These are phyloP conservation scores for Boletus eberwhitei DNA, from an alignment of 768 basidiomycete species.

Conservation along the genomic window DNA sequence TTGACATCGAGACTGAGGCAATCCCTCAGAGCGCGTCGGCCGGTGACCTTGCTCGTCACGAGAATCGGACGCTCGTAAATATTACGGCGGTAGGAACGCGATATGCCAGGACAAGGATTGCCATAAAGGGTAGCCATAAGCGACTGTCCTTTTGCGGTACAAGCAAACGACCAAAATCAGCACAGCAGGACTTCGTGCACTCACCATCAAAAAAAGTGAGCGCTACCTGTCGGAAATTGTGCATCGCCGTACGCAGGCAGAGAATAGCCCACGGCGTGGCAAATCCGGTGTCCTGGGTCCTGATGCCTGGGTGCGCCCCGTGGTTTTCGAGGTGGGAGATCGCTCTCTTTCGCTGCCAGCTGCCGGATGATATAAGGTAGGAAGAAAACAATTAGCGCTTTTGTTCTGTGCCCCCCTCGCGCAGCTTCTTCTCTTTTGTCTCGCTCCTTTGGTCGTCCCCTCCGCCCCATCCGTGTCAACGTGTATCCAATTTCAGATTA, in stretches of 20 bases:
- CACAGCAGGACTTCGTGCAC: constrained; percentile 12
- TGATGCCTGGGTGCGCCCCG: neutral
- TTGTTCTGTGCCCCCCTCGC: constrained; percentile 12
- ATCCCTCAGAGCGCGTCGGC: neutral
- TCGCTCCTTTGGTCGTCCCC: constrained; percentile 15
- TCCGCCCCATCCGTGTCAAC: neutral
- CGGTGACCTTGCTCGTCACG: neutral
- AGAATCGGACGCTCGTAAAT: neutral
- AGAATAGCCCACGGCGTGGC: neutral
- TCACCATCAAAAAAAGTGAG: neutral
- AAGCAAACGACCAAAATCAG: constrained; percentile 17
- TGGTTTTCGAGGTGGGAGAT: neutral
- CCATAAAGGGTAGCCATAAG: constrained; percentile 13
- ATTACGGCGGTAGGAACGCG: no score
- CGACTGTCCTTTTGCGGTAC: constrained; percentile 5
- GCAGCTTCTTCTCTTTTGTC: constrained; percentile 15
- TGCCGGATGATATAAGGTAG: constrained; percentile 21
- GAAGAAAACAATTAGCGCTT: constrained; percentile 27
- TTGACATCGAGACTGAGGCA: neutral
- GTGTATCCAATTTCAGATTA: constrained; percentile 31
- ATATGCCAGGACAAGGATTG: neutral
- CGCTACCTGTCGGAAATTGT: neutral
- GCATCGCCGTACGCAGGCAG: neutral
- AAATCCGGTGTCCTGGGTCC: constrained; percentile 11
- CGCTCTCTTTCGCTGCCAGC: no score